Conservation (phyloP, 148 eudicot species). For the Fagopyrum homotropicum region DNA sequence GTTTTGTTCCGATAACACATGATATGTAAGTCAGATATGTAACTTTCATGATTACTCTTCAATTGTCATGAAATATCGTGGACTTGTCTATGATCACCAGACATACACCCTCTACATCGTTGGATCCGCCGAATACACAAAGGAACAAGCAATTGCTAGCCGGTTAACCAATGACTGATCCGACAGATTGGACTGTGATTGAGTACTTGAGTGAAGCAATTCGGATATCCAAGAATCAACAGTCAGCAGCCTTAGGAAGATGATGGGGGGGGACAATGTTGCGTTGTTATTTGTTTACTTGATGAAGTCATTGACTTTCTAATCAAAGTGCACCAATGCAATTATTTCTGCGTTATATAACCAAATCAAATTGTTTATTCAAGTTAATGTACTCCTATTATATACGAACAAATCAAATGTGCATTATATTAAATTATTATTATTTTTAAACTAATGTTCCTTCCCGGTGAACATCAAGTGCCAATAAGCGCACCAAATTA, state of each 20-base stretch:
- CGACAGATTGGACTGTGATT: neutral
- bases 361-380: neutral
- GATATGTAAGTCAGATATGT: no score
- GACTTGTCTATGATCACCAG: no score
- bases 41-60: no score
- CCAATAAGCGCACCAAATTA: neutral
- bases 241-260: neutral
- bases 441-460: neutral
- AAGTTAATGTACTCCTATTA: neutral
- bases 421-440: neutral
- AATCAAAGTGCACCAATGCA: slow-evolving; percentile 4
- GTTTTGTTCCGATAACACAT: no score
- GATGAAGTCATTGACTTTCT: neutral
- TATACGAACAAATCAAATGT: neutral
- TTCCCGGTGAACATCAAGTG: no score
- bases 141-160: no score
- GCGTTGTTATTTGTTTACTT: neutral
- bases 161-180: neutral
- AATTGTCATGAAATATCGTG: no score
- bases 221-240: neutral
- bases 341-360: neutral
- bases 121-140: no score
- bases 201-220: neutral
- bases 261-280: neutral
- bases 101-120: no score